These are phyloP conservation scores for Aspergillus fructus DNA, from an alignment of 2,329 filamentous ascomycete genomes.

Conservation along the genomic window DNA sequence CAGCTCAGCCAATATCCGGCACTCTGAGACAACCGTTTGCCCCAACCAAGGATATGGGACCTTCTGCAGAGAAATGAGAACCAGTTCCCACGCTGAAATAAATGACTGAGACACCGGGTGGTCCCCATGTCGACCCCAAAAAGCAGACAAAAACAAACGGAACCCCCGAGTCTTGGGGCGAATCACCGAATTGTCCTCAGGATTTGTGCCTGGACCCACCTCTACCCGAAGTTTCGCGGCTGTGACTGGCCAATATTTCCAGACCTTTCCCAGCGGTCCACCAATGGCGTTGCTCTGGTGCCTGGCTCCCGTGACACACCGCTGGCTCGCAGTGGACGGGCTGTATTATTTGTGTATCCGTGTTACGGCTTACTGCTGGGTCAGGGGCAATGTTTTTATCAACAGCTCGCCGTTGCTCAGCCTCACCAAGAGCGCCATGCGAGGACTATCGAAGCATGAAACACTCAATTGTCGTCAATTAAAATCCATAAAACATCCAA, in stretches of 20 bases:
- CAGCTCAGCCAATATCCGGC: neutral
- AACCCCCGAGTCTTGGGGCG: neutral
- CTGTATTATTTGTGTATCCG: too few species aligned
- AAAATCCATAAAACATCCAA: neutral
- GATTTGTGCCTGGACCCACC: neutral
- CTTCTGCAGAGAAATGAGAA: neutral
- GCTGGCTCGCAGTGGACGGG: neutral
- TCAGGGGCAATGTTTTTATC: neutral
- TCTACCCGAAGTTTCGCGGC: neutral
- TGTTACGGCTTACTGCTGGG: neutral
- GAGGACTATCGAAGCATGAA: neutral
- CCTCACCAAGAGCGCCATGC: neutral
- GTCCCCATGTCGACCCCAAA: neutral
- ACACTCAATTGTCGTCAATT: neutral
- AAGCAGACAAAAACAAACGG: neutral
- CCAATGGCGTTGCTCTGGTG: slow-evolving; percentile 1
- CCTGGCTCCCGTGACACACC: slow-evolving; percentile 2
- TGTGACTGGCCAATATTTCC: neutral
- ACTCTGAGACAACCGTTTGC: neutral
- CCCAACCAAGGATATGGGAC: neutral
- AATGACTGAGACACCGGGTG: neutral
- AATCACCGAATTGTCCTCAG: neutral
- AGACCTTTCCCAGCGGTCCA: neutral
- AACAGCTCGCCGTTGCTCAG: neutral
- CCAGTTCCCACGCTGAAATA: neutral